Percentiles rank a stretch among this genome's conserved stretches.
These are phyloP conservation scores for Pascua guehoae DNA, from an alignment of 1,284 basidiomycete genomes.

Conservation along the genomic window DNA sequence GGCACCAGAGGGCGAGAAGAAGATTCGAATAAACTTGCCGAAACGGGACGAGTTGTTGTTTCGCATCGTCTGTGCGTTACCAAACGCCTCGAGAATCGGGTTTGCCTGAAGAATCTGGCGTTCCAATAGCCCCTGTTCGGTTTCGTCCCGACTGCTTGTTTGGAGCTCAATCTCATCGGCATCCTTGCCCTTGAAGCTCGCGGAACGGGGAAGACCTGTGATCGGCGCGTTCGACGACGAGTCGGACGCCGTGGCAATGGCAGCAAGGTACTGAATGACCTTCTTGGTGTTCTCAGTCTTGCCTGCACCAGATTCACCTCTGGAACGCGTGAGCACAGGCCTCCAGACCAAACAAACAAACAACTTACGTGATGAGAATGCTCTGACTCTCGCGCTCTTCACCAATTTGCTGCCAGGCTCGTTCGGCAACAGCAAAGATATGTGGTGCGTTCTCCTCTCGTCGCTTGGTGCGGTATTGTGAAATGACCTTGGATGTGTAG, in stretches of 20 bases:
- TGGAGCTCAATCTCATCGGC: conserved; percentile 45
- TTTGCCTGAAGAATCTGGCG: conserved; percentile 97
- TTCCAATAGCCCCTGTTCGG: conserved; percentile 78
- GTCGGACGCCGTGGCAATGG: conserved; percentile 77
- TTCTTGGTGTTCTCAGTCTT: conserved; percentile 99
- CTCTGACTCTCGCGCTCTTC: conserved; percentile 96
- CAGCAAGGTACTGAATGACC: conserved; percentile 98
- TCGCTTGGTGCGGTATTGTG: conserved; percentile 87
- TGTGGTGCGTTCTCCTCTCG: conserved; percentile 94
- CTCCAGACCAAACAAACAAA: conserved; percentile 19
- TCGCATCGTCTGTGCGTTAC: conserved; percentile 96
- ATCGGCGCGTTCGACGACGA: conserved; percentile 34
- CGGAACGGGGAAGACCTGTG: conserved; percentile 43
- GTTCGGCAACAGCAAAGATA: conserved; percentile 94
- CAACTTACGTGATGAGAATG: conserved; percentile 91
- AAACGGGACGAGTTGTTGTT: conserved; percentile 99
- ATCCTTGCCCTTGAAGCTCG: conserved; percentile 46
- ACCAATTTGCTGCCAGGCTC: conserved; percentile 98
- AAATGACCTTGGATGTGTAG: conserved; percentile 86
- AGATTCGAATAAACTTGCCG: conserved; percentile 91
- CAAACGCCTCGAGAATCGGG: conserved; percentile 96
- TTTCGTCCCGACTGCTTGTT: conserved; percentile 17
- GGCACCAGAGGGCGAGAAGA: conserved; percentile 87
- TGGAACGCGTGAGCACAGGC: conserved; percentile 40
- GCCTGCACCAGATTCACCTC: conserved; percentile 96